A percentile compares a stretch with the other conserved stretches of the same genome.
Conservation (phyloP, 345 rosid genomes). For the Eucalyptus regnans region DNA sequence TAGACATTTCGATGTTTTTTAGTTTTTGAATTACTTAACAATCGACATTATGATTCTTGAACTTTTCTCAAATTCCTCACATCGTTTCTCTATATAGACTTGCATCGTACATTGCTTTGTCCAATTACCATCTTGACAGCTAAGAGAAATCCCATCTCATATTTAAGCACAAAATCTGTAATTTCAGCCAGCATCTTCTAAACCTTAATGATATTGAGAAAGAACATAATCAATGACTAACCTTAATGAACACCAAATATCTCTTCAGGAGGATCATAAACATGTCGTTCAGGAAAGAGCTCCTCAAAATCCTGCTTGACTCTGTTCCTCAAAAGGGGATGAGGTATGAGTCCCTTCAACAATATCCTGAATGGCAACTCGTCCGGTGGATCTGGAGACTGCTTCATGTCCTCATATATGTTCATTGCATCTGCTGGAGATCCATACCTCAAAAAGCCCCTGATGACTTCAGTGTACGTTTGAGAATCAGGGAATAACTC, state of each 20-base stretch:
- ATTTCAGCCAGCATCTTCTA: background rate
- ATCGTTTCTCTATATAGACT: background rate
- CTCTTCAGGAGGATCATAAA: constrained; percentile 92
- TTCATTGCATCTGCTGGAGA: constrained; percentile 95
- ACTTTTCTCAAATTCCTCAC: background rate
- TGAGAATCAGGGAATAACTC: constrained; percentile 79
- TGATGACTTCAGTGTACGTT: constrained; percentile 72
- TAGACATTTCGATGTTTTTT: background rate
- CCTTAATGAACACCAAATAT: constrained; percentile 63
- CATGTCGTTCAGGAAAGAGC: constrained; percentile 77
- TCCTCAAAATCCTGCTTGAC: constrained; percentile 93
- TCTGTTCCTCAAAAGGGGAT: constrained; percentile 79
- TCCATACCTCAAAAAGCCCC: constrained; percentile 75
- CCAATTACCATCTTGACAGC: background rate
- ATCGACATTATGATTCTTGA: background rate
- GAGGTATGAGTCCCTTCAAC: constrained; percentile 82
- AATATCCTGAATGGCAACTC: constrained; percentile 86
- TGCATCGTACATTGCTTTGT: background rate
- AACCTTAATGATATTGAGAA: background rate
- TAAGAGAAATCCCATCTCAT: background rate
- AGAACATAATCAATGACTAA: background rate
- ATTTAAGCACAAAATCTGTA: background rate
- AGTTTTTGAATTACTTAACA: background rate
- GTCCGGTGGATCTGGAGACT: constrained; percentile 84
- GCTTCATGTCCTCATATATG: constrained; percentile 85